These are phyloP conservation scores for Waltiozyma sp. DNA, from an alignment of 1,139 yeast genomes.

Conservation along the genomic window DNA sequence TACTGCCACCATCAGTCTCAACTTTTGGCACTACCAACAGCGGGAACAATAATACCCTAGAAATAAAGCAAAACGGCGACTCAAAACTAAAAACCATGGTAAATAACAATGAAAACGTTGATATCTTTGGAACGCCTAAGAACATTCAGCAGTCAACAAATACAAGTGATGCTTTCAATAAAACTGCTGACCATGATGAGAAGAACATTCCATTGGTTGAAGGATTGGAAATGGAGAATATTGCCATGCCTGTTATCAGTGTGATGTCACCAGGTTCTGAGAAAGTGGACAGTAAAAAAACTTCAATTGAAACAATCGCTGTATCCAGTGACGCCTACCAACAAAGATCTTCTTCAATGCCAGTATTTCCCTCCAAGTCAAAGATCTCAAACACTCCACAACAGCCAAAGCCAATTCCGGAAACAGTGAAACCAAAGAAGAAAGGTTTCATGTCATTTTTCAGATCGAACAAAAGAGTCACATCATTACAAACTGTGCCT, in stretches of 20 bases:
- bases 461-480: slow-evolving; percentile 17
- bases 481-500: slow-evolving; percentile 5
- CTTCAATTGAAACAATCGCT: slow-evolving; percentile 1
- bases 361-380: slow-evolving; percentile 7
- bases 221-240: background rate
- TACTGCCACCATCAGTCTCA: background rate
- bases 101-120: slow-evolving; percentile 6
- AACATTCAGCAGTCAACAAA: slow-evolving; percentile 7
- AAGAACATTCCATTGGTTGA: background rate
- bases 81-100: background rate
- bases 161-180: background rate
- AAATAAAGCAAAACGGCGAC: too few relatives aligned
- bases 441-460: slow-evolving; percentile 26
- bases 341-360: slow-evolving; percentile 17
- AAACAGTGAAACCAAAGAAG: slow-evolving; percentile 14
- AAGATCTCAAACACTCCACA: too few relatives aligned
- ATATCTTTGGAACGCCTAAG: slow-evolving; percentile 19
- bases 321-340: slow-evolving; percentile 3
- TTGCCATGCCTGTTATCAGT: background rate
- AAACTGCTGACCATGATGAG: background rate
- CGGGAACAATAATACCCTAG: too few relatives aligned
- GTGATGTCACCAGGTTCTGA: background rate
- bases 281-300: background rate
- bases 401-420: background rate
- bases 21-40: background rate